phyloP scores from a whole-genome alignment of 371 early-diverging fungal genomes.

The Haplosporangium sp. region DNA sequence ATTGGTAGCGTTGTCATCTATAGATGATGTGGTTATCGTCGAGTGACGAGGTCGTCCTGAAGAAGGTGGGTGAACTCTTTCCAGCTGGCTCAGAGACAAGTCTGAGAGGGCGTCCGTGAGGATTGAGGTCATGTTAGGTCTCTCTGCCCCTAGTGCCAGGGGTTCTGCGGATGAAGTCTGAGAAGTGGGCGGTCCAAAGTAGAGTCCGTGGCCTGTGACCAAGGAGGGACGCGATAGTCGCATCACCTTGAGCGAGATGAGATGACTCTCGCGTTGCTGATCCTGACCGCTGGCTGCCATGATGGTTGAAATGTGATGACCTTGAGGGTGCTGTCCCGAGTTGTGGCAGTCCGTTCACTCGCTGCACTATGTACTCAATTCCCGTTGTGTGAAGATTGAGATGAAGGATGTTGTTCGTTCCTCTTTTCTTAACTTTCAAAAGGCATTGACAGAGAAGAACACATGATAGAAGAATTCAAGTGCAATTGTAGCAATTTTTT shows the following conservation, averaged over 20 bases:
- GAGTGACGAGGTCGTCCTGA: constrained; percentile 7
- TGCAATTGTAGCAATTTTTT: too few species aligned
- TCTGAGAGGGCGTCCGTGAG: constrained; percentile 45
- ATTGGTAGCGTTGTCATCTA: constrained; percentile 2
- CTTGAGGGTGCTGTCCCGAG: too few species aligned
- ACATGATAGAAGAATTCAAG: too few species aligned
- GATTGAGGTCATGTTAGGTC: constrained; percentile 55
- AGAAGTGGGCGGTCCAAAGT: constrained; percentile 55
- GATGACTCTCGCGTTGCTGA: constrained; percentile 65
- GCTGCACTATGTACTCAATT: too few species aligned
- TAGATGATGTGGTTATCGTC: not conserved
- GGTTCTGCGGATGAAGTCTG: constrained; percentile 12
- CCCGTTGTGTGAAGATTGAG: too few species aligned
- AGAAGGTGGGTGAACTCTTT: constrained; percentile 49
- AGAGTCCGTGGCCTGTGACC: constrained; percentile 63
- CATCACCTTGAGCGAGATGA: constrained; percentile 91
- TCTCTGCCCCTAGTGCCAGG: constrained; percentile 33
- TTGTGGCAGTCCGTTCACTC: too few species aligned
- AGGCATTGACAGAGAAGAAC: too few species aligned
- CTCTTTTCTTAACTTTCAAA: too few species aligned
- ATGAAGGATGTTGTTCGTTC: too few species aligned
- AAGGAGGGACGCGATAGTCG: constrained; percentile 87
- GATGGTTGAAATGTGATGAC: too few species aligned
- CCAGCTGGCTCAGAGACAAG: constrained; percentile 45
- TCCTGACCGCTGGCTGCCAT: constrained; percentile 49